Percentiles rank a stretch among this genome's conserved stretches.
Evolutionary conservation across 2,329 filamentous ascomycete species (phyloP).

Genomic region (Diaporthe citri): DNA sequence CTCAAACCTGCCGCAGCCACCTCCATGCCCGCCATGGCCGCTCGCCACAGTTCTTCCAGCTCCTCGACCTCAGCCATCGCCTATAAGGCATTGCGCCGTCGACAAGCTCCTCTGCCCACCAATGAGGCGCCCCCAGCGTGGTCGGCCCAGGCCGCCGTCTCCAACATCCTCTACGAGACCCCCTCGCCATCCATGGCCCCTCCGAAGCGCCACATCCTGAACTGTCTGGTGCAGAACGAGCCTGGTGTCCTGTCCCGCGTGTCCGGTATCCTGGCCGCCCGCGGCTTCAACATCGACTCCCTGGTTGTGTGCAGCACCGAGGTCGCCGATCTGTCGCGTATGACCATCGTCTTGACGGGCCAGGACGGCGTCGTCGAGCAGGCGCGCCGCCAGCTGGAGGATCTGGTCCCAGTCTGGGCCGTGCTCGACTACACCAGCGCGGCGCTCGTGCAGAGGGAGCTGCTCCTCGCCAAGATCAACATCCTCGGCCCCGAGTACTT

Average conservation of each 20-base stretch:
- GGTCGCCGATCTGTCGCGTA: constrained; percentile 94
- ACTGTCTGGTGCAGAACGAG: constrained; percentile 99
- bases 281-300: constrained; percentile 99
- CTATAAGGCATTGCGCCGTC: constrained; percentile 96
- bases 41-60: constrained; percentile 61
- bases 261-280: constrained; percentile 93
- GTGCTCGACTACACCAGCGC: constrained; percentile 95
- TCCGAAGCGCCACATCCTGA: constrained; percentile 94
- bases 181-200: constrained; percentile 85
- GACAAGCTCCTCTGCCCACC: constrained; percentile 86
- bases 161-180: constrained; percentile 98
- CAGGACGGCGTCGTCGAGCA: constrained; percentile 98
- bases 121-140: constrained; percentile 81
- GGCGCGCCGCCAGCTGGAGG: constrained; percentile 93
- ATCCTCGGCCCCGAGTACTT: constrained; percentile 98
- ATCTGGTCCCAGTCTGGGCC: constrained; percentile 97
- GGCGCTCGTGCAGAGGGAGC: constrained; percentile 93
- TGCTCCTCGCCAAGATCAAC: constrained; percentile 95
- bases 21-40: constrained; percentile 44
- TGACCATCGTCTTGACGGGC: constrained; percentile 97
- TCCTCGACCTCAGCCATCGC: constrained; percentile 93
- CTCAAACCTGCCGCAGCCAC: constrained; percentile 45
- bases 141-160: constrained; percentile 94
- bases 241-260: constrained; percentile 96
- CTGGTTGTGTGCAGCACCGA: constrained; percentile 98